Evolutionary conservation across 345 rosid genomes (phyloP), one percentile per base, ranked within the genome.

Genomic region (Gossypium thurberi): DNA sequence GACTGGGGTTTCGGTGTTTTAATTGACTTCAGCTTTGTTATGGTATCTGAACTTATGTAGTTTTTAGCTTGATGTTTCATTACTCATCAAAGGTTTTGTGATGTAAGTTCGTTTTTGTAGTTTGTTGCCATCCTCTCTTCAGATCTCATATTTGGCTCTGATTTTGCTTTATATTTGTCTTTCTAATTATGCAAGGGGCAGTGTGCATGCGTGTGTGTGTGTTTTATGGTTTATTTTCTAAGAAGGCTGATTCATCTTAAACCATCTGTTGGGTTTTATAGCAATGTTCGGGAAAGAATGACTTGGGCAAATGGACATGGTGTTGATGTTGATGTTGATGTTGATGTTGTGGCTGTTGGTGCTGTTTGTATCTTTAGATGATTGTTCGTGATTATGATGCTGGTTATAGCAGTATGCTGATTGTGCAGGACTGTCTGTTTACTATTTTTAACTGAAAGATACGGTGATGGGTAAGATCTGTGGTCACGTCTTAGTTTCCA

Each of bases 261-360:
- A 78, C 83, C 57, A 77, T 85, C 76, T 81, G 74, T 78, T 83
- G 81, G 77, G 75, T 85, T 90, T 83, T 88, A 84, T 90, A 90
- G 92, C 81, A 79, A 47, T 65, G 89, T 78, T 79, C 89, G 81
- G 74, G 90, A 87, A 81, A 87, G 81, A 77, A 70, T 83, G 79
- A 71, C 72, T 53, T 84, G 78, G 80, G 86, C 85, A 73, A 89
- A 82, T 84, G 83, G 85, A 65, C 81, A 73, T 79, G 80, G 69
- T 86, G 86, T 83, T 81, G 79, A 69, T 86, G 91, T 85, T 81
- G 80, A 71, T 86, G 87, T 84, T 81, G 80, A 69, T 86, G 87
- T 84, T 80, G 77, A 73, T 86, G 91, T 85, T 83, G 91, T 86
- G 65, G 93, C 91, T 85, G 94, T 87, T 82, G 90, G 74, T 90